Conservation (phyloP, 2,329 filamentous ascomycete genomes). For the Talaromyces sp. region DNA sequence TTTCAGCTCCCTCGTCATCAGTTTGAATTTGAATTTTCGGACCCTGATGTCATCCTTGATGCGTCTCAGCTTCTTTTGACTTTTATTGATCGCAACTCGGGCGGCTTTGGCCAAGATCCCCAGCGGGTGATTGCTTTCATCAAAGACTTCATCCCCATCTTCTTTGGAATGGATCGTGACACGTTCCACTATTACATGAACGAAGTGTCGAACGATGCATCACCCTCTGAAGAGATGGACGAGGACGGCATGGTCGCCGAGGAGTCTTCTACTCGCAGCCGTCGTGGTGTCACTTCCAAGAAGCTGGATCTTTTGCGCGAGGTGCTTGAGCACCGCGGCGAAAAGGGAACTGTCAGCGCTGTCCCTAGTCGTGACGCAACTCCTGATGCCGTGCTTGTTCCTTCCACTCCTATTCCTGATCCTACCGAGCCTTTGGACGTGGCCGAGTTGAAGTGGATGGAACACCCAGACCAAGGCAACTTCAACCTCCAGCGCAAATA, state of each 20-base stretch:
- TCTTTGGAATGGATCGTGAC: constrained; percentile 71
- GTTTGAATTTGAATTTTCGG: constrained; percentile 68
- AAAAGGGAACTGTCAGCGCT: constrained; percentile 66
- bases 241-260: constrained; percentile 66
- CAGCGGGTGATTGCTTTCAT: constrained; percentile 70
- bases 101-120: constrained; percentile 57
- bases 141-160: constrained; percentile 67
- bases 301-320: constrained; percentile 75
- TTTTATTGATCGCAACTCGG: constrained; percentile 43
- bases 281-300: constrained; percentile 60
- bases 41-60: constrained; percentile 60
- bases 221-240: constrained; percentile 70
- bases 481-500: constrained; percentile 60
- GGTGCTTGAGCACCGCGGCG: constrained; percentile 73
- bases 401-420: constrained; percentile 39
- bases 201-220: constrained; percentile 62
- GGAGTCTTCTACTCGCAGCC: constrained; percentile 62
- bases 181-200: constrained; percentile 61
- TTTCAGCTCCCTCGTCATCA: constrained; percentile 63
- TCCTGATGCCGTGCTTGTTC: constrained; percentile 59
- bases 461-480: constrained; percentile 53
- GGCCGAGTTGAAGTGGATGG: constrained; percentile 52
- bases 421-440: constrained; percentile 50
- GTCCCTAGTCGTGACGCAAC: constrained; percentile 81
- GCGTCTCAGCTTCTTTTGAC: constrained; percentile 44